phyloP scores from a whole-genome alignment of 2,329 filamentous ascomycete genomes.

The Neofusicoccum ribis region DNA sequence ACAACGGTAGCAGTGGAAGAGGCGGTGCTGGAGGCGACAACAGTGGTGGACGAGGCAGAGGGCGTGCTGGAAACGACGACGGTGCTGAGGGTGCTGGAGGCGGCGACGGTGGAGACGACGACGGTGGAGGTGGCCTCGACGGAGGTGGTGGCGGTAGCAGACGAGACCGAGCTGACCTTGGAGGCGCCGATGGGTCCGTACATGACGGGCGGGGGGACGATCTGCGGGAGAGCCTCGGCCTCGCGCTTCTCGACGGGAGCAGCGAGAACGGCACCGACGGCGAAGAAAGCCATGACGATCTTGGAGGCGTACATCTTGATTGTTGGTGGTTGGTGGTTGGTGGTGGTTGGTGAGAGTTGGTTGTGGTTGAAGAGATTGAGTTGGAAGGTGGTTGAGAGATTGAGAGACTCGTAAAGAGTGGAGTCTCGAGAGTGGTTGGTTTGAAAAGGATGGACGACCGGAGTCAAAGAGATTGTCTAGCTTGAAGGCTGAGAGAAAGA shows the following conservation, averaged over 20 bases:
- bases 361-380: not conserved
- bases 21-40: not conserved
- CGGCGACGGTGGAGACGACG: not conserved
- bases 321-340: not conserved
- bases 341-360: not conserved
- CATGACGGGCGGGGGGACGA: not conserved
- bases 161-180: not conserved
- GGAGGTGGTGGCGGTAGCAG: not conserved
- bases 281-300: not conserved
- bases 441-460: constrained; percentile 4
- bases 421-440: not conserved
- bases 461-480: not conserved
- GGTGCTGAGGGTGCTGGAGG: not conserved
- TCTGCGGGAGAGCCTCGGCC: not conserved
- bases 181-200: not conserved
- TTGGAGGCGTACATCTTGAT: not conserved
- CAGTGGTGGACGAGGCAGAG: not conserved
- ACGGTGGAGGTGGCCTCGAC: not conserved
- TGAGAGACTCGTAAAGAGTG: not conserved
- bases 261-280: not conserved
- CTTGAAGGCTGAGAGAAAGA: not conserved
- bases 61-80: not conserved
- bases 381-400: not conserved
- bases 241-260: constrained; percentile 1
- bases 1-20: not conserved